Evolutionary conservation across 106 monocot species (phyloP).

Genomic region (Xerophyta viscosa): DNA sequence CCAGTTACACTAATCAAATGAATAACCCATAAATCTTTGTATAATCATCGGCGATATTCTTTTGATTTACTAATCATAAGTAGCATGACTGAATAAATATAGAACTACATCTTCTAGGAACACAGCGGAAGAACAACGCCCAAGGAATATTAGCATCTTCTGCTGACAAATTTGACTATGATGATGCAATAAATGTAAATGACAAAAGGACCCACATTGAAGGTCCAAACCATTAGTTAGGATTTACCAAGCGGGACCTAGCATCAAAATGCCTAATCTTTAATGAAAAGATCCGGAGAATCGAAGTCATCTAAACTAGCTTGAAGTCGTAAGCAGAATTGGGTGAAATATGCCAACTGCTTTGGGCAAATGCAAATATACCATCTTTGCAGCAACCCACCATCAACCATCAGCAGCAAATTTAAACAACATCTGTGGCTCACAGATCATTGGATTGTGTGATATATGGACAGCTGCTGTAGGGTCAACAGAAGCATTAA

Average conservation of each 20-base stretch:
- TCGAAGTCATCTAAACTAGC: neutral
- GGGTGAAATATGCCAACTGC: neutral
- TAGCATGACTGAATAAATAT: neutral
- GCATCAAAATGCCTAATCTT: conserved; percentile 6
- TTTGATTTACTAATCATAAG: neutral
- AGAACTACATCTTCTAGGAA: neutral
- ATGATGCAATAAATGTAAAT: too few relatives aligned
- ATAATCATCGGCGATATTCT: neutral
- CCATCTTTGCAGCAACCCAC: neutral
- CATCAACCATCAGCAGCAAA: neutral
- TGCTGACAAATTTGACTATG: too few relatives aligned
- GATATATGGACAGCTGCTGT: neutral
- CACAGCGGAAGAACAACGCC: neutral
- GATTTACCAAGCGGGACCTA: neutral
- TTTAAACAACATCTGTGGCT: neutral
- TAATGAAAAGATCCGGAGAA: neutral
- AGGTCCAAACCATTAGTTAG: too few relatives aligned
- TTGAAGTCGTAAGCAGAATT: too few relatives aligned
- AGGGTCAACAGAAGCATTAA: neutral
- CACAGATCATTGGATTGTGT: neutral
- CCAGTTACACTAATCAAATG: too few relatives aligned
- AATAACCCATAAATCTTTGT: neutral
- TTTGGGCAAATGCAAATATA: neutral
- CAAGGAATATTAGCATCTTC: conserved; percentile 3
- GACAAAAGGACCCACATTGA: too few relatives aligned